These are phyloP conservation scores for Epichloe glyceriae DNA, from an alignment of 2,329 filamentous ascomycete genomes.

Conservation along the genomic window DNA sequence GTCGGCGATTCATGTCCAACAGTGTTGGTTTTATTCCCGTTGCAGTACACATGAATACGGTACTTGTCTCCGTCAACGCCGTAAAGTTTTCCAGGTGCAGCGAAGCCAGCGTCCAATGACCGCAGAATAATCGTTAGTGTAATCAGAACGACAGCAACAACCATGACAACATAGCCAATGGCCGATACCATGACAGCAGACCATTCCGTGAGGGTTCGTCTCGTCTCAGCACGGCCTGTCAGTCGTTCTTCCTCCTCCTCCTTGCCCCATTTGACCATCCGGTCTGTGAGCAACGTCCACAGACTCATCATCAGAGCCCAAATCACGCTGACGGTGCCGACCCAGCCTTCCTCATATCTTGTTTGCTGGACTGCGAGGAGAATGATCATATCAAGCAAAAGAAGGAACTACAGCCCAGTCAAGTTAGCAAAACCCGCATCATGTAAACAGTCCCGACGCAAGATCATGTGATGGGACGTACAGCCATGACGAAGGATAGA, in stretches of 20 bases:
- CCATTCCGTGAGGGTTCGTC: constrained; percentile 76
- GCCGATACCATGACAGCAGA: constrained; percentile 64
- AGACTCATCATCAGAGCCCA: constrained; percentile 69
- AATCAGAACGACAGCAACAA: constrained; percentile 57
- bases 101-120: constrained; percentile 62
- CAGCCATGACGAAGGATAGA: constrained; percentile 53
- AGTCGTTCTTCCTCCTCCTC: constrained; percentile 82
- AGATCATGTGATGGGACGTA: constrained; percentile 7
- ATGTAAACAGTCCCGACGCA: background rate
- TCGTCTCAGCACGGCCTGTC: constrained; percentile 76
- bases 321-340: constrained; percentile 72
- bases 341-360: constrained; percentile 77
- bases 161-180: constrained; percentile 55
- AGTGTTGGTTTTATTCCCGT: constrained; percentile 51
- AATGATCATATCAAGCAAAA: constrained; percentile 58
- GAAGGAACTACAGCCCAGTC: constrained; percentile 14
- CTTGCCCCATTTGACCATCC: constrained; percentile 83
- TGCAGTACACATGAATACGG: constrained; percentile 71
- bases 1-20: constrained; percentile 52
- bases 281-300: constrained; percentile 69
- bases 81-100: constrained; percentile 61
- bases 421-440: background rate
- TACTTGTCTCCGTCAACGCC: constrained; percentile 78
- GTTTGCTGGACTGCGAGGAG: constrained; percentile 63
- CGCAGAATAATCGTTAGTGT: constrained; percentile 71